Conservation (phyloP, 176 grass and related monocot genomes). For the Zoysia japonica region DNA sequence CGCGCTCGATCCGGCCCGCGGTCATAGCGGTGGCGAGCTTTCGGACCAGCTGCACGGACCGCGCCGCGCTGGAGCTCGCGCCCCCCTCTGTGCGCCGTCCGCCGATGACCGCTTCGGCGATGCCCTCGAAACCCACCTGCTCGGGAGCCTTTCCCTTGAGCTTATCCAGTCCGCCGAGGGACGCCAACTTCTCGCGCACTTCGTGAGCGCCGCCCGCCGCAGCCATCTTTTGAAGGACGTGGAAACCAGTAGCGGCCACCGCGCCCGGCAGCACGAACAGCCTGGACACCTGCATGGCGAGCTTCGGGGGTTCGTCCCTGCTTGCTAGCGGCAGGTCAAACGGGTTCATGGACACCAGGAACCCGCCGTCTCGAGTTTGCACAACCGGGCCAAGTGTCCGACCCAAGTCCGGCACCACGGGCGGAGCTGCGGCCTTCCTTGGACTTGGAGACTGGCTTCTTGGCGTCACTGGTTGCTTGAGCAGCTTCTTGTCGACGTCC, state of each 20-base stretch:
- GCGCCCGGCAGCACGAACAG: constrained; percentile 52
- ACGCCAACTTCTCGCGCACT: constrained; percentile 50
- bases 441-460: constrained; percentile 32
- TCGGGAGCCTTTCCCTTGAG: constrained; percentile 70
- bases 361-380: constrained; percentile 76
- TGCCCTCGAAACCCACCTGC: constrained; percentile 84
- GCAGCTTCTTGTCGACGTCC: constrained; percentile 40
- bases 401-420: constrained; percentile 67
- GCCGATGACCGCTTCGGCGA: constrained; percentile 75
- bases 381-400: constrained; percentile 59
- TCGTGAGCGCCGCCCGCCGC: constrained; percentile 51
- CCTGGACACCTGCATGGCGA: constrained; percentile 85
- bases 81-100: constrained; percentile 74
- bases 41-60: constrained; percentile 58
- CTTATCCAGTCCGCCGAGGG: constrained; percentile 63
- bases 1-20: constrained; percentile 70
- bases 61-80: constrained; percentile 60
- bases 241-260: constrained; percentile 60
- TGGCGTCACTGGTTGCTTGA: constrained; percentile 47
- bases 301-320: constrained; percentile 50
- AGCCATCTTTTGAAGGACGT: constrained; percentile 76
- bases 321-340: constrained; percentile 52
- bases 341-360: constrained; percentile 82
- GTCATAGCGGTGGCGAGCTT: constrained; percentile 54
- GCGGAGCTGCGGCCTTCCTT: neutral